Evolutionary conservation across 768 basidiomycete genomes (phyloP), one percentile per base, ranked within the genome.

Genomic region (Lentinula guzmanii): DNA sequence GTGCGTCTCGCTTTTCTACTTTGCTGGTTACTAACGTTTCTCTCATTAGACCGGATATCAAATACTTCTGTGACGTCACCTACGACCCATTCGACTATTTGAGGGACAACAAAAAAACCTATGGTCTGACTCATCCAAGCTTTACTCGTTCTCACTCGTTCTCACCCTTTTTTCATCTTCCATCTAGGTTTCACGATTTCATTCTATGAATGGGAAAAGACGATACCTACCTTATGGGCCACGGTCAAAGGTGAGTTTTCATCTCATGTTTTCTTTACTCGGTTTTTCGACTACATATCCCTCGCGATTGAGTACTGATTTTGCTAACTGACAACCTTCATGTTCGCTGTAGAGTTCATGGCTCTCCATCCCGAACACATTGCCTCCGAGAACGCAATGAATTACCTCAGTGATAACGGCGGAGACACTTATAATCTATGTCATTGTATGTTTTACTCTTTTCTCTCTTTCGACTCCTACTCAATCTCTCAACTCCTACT

Each of bases 221-320:
- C 93, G 1, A 90, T 95, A 45, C 82, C 86, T 3, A 87, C 91
- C 0, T 75, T 95, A 0, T 95, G 92, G 92, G 71, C 77, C 7
- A 77, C 82, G 5, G 86, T 88, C 24, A 85, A 83, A 77, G 84
- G 90, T 85, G 0, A 28, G 28, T 28, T 28, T 28, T 28, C 28
- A 28, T 28, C 28, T 0, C 28, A 28, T 28, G 28, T 28, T 28
- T 28, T 28, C 28, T 28, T 28, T 0, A 0, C 28, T 28, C 28
- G 3, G 3, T 28, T 28, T 0, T 28, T 28, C 28, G 28, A 28
- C 28, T 28, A 21, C 21, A 21, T 21, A 3, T 24, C 24, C 28
- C 28, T 28, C 28, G 28, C 28, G 28, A 28, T 28, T 0, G 28
- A 28, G 28, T 28, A 28, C 28, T 28, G 37, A 39, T 39, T 1